phyloP scores from a whole-genome alignment of 1,284 basidiomycete genomes.

The Puccinia horiana region DNA sequence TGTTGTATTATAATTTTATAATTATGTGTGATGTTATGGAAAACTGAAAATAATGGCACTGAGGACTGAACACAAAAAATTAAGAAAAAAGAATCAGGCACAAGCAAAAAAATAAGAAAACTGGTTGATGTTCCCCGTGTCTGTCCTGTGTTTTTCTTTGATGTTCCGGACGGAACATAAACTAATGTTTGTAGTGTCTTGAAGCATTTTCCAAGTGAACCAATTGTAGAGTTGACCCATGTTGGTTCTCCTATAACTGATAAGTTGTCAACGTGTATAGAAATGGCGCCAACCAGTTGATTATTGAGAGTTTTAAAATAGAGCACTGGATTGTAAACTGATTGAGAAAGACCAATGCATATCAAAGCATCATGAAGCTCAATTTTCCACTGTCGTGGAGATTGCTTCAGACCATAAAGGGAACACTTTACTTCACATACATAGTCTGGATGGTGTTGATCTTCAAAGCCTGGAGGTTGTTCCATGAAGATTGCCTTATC shows the following conservation, averaged over 20 bases:
- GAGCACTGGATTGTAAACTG: neutral
- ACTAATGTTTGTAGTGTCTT: too few species aligned
- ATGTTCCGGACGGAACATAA: too few species aligned
- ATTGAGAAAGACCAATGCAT: neutral
- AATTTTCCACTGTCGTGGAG: slow-evolving; percentile 2
- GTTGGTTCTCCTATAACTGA: neutral
- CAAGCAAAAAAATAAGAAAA: too few species aligned
- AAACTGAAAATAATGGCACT: too few species aligned
- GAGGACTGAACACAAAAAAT: too few species aligned
- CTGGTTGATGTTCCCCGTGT: too few species aligned
- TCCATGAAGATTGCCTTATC: neutral
- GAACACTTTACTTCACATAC: neutral
- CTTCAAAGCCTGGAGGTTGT: neutral
- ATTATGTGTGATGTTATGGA: too few species aligned
- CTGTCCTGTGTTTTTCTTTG: too few species aligned
- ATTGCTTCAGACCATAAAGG: slow-evolving; percentile 19
- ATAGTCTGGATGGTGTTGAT: neutral
- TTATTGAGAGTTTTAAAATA: neutral
- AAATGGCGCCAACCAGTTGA: neutral
- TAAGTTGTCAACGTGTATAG: neutral
- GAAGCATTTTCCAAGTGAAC: neutral
- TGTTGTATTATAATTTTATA: too few species aligned
- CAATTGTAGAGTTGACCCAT: neutral
- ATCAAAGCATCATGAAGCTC: neutral
- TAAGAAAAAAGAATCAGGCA: too few species aligned